These are phyloP conservation scores for Stereum hirsutum DNA, from an alignment of 1,284 basidiomycete genomes.

Conservation along the genomic window DNA sequence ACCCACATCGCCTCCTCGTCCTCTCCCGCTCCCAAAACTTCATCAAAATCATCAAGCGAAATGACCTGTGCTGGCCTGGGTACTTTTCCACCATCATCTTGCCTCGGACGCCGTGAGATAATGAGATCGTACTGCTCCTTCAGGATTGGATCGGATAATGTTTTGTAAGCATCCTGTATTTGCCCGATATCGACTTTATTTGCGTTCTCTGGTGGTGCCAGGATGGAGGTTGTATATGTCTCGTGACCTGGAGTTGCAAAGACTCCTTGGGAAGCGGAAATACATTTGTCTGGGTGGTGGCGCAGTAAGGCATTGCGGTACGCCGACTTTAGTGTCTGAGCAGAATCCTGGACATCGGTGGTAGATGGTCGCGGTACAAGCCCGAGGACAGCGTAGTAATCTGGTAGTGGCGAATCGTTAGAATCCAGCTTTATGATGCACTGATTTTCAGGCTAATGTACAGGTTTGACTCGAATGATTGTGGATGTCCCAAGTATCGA, in stretches of 20 bases:
- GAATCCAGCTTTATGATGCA: no score
- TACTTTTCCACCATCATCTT: slow-evolving; percentile 12
- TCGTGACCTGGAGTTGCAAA: no score
- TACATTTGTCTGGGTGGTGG: neutral
- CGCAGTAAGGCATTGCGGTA: neutral
- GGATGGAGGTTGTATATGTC: no score
- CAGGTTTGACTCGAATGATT: no score
- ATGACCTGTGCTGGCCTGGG: slow-evolving; percentile 69
- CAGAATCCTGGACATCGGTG: no score
- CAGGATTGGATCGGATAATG: slow-evolving; percentile 35
- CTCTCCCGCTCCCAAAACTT: slow-evolving; percentile 6
- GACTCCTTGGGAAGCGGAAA: neutral
- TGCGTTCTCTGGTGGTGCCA: no score
- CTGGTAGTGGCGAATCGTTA: no score
- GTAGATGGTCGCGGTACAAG: no score
- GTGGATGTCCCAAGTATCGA: no score
- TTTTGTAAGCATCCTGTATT: slow-evolving; percentile 53
- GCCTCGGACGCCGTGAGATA: slow-evolving; percentile 6
- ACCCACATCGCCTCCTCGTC: slow-evolving; percentile 29
- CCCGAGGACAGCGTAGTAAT: no score
- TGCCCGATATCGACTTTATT: slow-evolving; percentile 42
- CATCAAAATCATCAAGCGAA: slow-evolving; percentile 60
- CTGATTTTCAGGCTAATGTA: no score
- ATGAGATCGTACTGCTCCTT: slow-evolving; percentile 41
- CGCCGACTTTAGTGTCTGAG: neutral